phyloP scores from a whole-genome alignment of 2,329 filamentous ascomycete genomes.

The Botrytis sinoallii region DNA sequence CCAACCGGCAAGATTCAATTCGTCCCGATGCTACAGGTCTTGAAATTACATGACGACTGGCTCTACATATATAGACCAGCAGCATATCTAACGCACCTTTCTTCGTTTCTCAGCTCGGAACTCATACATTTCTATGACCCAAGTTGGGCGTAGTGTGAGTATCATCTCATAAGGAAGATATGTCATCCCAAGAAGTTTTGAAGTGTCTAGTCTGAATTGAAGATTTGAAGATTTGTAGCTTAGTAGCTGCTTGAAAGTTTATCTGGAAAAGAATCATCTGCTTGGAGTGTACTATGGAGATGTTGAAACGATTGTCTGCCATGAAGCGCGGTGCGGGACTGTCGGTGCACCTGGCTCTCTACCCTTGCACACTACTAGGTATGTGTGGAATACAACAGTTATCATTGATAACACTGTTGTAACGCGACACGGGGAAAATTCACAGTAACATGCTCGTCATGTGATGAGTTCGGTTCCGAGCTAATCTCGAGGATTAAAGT shows the following conservation, averaged over 20 bases:
- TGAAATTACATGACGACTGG: neutral
- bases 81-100: neutral
- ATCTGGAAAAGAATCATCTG: neutral
- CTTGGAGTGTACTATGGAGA: neutral
- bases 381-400: neutral
- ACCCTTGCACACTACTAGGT: neutral
- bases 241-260: neutral
- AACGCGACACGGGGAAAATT: neutral
- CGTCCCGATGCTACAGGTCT: neutral
- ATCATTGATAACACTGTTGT: neutral
- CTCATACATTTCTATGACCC: neutral
- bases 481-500: neutral
- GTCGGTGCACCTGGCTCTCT: neutral
- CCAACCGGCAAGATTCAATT: neutral
- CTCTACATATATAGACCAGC: neutral
- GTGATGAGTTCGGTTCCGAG: neutral
- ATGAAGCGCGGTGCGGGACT: neutral
- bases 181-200: neutral
- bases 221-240: neutral
- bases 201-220: neutral
- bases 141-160: neutral
- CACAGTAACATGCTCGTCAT: neutral
- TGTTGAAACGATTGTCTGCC: neutral
- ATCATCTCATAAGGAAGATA: neutral
- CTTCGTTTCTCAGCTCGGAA: neutral